These are phyloP conservation scores for Coccinonectria pachysandricola DNA, from an alignment of 2,329 filamentous ascomycete genomes.

Conservation along the genomic window DNA sequence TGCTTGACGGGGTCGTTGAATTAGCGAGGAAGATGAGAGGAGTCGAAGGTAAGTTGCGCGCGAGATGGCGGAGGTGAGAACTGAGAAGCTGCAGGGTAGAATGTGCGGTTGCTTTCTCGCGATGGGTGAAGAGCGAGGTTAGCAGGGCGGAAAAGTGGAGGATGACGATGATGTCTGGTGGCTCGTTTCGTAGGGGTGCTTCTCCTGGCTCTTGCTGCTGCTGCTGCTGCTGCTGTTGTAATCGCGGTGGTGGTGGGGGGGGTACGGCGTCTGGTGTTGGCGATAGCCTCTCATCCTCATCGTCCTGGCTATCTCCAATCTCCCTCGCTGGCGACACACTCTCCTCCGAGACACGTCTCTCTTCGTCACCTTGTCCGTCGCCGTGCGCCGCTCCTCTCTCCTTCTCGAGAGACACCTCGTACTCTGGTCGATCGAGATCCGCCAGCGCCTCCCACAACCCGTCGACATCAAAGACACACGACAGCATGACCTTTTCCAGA, in stretches of 20 bases:
- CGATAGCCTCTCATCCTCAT: conserved; percentile 16
- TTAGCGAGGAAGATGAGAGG: conserved; percentile 47
- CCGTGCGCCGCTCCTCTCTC: conserved; percentile 16
- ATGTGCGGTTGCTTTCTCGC: conserved; percentile 38
- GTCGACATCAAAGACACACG: conserved; percentile 47
- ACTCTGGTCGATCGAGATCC: conserved; percentile 34
- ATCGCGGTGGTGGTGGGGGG: background rate
- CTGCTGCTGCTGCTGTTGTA: conserved; percentile 1
- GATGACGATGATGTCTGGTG: conserved; percentile 40
- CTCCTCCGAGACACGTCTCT: too few species aligned
- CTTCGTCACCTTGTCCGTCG: background rate
- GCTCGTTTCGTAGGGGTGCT: conserved; percentile 2
- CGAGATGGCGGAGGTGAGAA: conserved; percentile 34
- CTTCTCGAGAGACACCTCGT: conserved; percentile 22
- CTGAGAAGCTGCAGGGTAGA: conserved; percentile 36
- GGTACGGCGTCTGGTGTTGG: conserved; percentile 1
- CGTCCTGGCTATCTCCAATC: conserved; percentile 26
- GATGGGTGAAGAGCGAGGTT: conserved; percentile 39
- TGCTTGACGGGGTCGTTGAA: conserved; percentile 26
- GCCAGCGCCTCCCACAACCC: conserved; percentile 46
- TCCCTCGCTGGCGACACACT: conserved; percentile 10
- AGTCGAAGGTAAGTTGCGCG: conserved; percentile 28
- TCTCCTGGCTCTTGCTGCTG: conserved; percentile 1
- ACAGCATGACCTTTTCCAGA: conserved; percentile 42
- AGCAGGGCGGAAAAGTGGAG: conserved; percentile 45